These are phyloP conservation scores for Ramichloridium luteum DNA, from an alignment of 2,329 filamentous ascomycete species.

Conservation along the genomic window DNA sequence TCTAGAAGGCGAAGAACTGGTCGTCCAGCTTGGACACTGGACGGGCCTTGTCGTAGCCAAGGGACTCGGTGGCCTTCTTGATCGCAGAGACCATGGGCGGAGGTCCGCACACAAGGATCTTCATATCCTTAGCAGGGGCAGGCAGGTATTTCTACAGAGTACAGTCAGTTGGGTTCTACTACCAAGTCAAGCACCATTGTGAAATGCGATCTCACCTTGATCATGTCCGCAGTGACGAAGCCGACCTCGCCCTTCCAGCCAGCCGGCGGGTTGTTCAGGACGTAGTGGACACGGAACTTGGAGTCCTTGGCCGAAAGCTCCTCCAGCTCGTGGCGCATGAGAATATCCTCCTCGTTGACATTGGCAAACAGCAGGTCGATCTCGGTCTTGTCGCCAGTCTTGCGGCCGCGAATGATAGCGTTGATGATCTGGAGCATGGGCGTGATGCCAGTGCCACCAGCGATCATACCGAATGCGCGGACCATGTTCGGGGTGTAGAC, in stretches of 20 bases:
- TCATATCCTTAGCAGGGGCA: slow-evolving; percentile 72
- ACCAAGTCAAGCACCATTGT: too few relatives aligned
- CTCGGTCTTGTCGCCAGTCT: slow-evolving; percentile 59
- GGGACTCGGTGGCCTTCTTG: slow-evolving; percentile 85
- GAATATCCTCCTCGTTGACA: slow-evolving; percentile 81
- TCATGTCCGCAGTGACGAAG: slow-evolving; percentile 92
- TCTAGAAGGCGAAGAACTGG: slow-evolving; percentile 87
- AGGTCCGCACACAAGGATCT: slow-evolving; percentile 87
- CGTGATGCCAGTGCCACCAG: slow-evolving; percentile 93
- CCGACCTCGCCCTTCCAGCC: slow-evolving; percentile 86
- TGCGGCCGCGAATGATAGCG: slow-evolving; percentile 49
- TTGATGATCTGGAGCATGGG: slow-evolving; percentile 96
- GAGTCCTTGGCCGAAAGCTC: slow-evolving; percentile 62
- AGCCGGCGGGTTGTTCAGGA: slow-evolving; percentile 88
- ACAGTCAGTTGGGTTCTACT: too few relatives aligned
- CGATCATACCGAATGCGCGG: slow-evolving; percentile 93
- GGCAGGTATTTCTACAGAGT: slow-evolving; percentile 70
- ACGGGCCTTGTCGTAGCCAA: slow-evolving; percentile 84
- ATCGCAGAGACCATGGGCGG: slow-evolving; percentile 93
- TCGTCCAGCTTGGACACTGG: slow-evolving; percentile 97
- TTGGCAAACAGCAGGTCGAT: slow-evolving; percentile 96
- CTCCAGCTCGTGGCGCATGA: slow-evolving; percentile 87
- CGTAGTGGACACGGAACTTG: slow-evolving; percentile 81
- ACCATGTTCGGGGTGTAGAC: slow-evolving; percentile 97
- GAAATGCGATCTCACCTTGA: slow-evolving; percentile 55